Evolutionary conservation across 2,329 filamentous ascomycete genomes (phyloP), one percentile per base, ranked within the genome.

Genomic region (Sordariomycetes sp.): DNA sequence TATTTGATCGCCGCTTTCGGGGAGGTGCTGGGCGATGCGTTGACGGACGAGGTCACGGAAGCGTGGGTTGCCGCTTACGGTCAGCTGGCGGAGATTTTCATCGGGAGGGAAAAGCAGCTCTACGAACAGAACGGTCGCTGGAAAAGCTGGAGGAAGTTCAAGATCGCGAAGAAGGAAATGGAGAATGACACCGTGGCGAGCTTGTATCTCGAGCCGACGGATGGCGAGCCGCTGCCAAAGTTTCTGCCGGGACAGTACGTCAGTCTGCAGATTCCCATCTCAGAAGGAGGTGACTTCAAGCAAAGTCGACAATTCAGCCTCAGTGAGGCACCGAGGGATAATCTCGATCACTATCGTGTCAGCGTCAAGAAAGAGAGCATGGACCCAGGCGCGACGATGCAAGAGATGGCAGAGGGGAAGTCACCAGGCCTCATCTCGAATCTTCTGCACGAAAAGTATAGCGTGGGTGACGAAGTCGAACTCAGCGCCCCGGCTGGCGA

Each of bases 281-380:
- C 78, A 1, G 62, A 68, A 31, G 64, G 82, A 16, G 47, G 45
- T 12, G 70, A 72, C n/a, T 66, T 79, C 44, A 58, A 68, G 38
- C 85, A 90, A 55, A 75, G 76, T 37, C 63, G 84, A 36, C 84
- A 90, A 61, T 90, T 86, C 62, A 83, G 77, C 30, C 64, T 90
- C 36, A 82, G 75, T 47, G 76, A 83, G 45, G 65, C 59, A 3
- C 64, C 66, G 4, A 43, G 44, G 17, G 45, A 44, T n/a, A 63
- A 67, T 31, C 67, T 66, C 7, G 61, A 63, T 12, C 70, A 76
- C 55, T 85, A 85, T 57, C 73, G 84, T 35, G 77, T 90, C 58
- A 82, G 74, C 43, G 77, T 90, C 40, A 88, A 87, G 68, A 71
- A 64, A 37, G 81, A 75, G 42, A 75, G 70, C 23, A 49, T 50